Percentiles rank a stretch among this genome's conserved stretches.
phyloP scores from a whole-genome alignment of 2,329 filamentous ascomycete species.

The Cladosporium sp. region DNA sequence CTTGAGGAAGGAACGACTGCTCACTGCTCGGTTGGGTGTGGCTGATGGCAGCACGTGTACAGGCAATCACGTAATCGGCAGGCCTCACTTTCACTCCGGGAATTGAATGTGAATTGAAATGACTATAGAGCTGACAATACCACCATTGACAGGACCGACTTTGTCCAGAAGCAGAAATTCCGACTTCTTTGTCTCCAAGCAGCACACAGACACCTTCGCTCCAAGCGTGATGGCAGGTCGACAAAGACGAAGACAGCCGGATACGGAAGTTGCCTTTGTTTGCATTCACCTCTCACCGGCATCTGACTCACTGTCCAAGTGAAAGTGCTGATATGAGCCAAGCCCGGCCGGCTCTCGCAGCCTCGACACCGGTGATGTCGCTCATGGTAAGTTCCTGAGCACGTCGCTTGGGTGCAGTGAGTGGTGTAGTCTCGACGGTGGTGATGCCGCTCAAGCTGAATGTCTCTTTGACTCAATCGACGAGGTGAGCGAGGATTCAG shows the following conservation, averaged over 20 bases:
- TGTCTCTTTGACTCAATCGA: no score
- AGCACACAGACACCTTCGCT: no score
- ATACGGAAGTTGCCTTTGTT: background rate
- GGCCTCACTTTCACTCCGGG: background rate
- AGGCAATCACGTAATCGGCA: background rate
- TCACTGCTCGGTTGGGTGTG: background rate
- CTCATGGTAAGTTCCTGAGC: no score
- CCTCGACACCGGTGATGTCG: no score
- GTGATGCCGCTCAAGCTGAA: no score
- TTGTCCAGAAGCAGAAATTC: no score
- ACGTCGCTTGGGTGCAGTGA: no score
- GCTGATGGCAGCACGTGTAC: background rate
- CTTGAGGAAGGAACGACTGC: background rate
- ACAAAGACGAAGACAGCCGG: background rate
- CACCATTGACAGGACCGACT: background rate
- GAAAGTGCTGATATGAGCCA: no score
- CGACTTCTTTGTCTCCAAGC: no score
- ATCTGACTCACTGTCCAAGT: background rate
- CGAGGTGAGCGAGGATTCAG: no score
- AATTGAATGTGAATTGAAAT: background rate
- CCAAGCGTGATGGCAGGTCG: background rate
- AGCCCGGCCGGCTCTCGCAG: no score
- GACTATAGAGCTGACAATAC: background rate
- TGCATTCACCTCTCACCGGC: background rate
- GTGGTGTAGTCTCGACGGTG: no score